Base-by-base conservation (phyloP, 495 filamentous ascomycete species). In the Echria macrotheca region DNA sequence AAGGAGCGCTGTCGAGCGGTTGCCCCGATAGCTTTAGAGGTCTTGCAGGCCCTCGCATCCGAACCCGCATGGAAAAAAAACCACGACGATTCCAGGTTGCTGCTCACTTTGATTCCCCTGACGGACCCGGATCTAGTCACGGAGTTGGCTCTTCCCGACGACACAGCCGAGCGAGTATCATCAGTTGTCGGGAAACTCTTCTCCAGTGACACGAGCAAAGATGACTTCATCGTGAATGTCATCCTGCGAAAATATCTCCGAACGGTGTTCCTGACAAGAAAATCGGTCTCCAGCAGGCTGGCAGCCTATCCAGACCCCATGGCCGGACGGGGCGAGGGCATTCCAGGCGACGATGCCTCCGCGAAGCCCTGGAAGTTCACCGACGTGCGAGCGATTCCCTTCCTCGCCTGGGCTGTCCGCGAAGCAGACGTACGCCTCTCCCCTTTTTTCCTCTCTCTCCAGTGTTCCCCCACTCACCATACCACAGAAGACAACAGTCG, bases 331-430 rank as follows among this genome's bases (percentile, higher is more conserved):
- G 53, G 67, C 50, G 43, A 49, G 28, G 51, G 54, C 11, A 60
- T 68, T 0, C 72, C 71, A 23, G 71, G 76, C 23, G 78, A 72
- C 24, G 51, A 73, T 5, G 54, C 74, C 36, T 76, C 79, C 50
- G 69, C 69, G 3, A 88, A 85, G 63, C 85, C 86, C 2, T 95
- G 89, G 89, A 91, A 89, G 57, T 78, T 74, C 45, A 66, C 67
- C 1, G 73, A 80, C 44, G 65, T 77, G 11, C 81, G 83, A 47
- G 73, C 81, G 2, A 66, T 86, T 1, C 73, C 84, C 0, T 72
- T 85, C 2, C 69, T 95, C 28, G 64, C 69, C 11, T 95, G 87
- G 87, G 70, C 77, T 0, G 67, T 91, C 5, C 42, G 61, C 1
- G 66, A 71, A 25, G 59, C 79, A 17, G 67, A 76, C 36, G 71